Base-by-base conservation (phyloP, 306 rosid genomes). In the Ziziphus jujuba region DNA sequence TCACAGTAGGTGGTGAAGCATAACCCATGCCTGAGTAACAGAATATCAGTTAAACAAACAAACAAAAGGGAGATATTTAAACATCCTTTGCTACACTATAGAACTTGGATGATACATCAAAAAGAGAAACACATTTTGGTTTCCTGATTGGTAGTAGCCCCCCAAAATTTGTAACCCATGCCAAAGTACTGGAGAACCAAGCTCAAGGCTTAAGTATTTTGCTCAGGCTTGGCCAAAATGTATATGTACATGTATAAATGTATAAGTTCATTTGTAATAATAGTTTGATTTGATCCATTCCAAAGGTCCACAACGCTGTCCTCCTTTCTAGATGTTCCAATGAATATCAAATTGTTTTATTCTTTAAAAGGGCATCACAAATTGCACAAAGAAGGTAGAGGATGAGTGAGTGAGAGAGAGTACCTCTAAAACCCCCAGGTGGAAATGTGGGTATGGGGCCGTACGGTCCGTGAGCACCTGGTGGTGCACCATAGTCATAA, bases 371-470 rank as follows among this genome's bases (percentile, higher is more conserved):
- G 4, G 15, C 23, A 53, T 24, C 2, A 19, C 16, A 25, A 64
- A 15, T 12, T 40, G 9, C 36, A 34, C 6, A 49, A 38, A 54
- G 40, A 59, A 68, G 35, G 24, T 52, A 48, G n/a, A 49, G 33
- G 48, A 52, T 28, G 17, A 61, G 17, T 63, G 12, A 59, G 31
- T 56, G 5, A n/a, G 59, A 33, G 35, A 58, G 49, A 71, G 56
- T 65, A 83, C 87, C 87, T 83, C 75, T 76, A 61, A 56, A 79
- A 67, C 74, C 59, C 73, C 73, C 80, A 52, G 76, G 80, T 22
- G 75, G 80, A 47, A 69, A 62, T 50, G 82, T 11, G 20, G 78
- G 71, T 47, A 74, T 2, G 0, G 81, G 80, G 65, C 78, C 69
- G 48, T 76, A 83, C 9, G 76, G 40, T 61, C 69, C 79, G 28